These are phyloP conservation scores for Punctularia strigosozonata DNA, from an alignment of 768 basidiomycete species.

Conservation along the genomic window DNA sequence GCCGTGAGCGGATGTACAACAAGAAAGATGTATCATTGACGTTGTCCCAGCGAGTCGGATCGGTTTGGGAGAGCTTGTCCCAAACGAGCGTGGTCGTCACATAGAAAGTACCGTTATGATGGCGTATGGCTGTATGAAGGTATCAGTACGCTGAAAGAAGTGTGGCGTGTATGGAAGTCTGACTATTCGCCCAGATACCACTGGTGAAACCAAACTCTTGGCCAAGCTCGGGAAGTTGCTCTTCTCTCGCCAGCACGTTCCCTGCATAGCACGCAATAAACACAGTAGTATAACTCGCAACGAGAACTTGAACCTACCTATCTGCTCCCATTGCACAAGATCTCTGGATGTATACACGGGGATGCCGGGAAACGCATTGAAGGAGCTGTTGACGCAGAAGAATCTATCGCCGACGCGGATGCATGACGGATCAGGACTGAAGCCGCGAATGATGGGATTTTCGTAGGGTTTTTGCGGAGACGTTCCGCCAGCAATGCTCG, in stretches of 20 bases:
- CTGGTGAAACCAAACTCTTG: constrained; percentile 9
- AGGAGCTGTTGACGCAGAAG: constrained; percentile 22
- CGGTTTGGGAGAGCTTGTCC: constrained; percentile 7
- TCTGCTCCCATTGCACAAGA: constrained; percentile 19
- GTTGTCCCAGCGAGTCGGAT: constrained; percentile 12
- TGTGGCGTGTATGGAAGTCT: background rate
- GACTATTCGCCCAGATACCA: constrained; percentile 11
- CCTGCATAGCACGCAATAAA: constrained; percentile 4
- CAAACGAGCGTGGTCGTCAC: constrained; percentile 11
- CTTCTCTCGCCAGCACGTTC: constrained; percentile 9
- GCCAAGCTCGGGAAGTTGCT: constrained; percentile 10
- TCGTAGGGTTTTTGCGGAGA: too few species aligned
- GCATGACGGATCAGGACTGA: constrained; percentile 23
- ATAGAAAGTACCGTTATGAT: constrained; percentile 10
- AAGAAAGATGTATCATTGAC: constrained; percentile 3
- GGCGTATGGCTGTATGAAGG: constrained; percentile 2
- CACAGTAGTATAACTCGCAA: background rate
- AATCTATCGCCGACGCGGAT: constrained; percentile 19
- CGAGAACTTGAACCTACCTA: constrained; percentile 11
- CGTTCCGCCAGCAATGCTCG: too few species aligned
- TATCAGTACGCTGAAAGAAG: background rate
- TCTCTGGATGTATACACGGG: constrained; percentile 21
- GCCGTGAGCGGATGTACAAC: background rate
- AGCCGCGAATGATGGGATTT: constrained; percentile 11
- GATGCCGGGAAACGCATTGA: constrained; percentile 23